Evolutionary conservation across 1,139 yeast genomes (phyloP).

Genomic region (Yamadazyma mexicana): DNA sequence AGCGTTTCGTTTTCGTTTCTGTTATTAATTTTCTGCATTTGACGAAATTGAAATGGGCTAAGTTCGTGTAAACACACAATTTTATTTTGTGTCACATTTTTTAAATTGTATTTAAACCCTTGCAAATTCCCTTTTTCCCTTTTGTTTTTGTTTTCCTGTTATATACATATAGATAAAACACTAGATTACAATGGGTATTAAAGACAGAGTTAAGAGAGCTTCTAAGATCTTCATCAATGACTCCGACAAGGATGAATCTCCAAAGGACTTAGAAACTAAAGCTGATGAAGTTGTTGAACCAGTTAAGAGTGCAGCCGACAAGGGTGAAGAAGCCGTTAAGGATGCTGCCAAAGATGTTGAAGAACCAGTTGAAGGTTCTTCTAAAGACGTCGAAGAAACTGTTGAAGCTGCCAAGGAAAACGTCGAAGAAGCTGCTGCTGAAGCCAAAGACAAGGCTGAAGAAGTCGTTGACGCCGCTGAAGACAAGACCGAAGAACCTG

Average conservation of each 20-base stretch:
- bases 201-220: conserved; percentile 48
- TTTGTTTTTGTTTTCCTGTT: conserved; percentile 1
- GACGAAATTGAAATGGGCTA: conserved; percentile 3
- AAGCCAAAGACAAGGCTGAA: conserved; percentile 6
- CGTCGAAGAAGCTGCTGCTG: conserved; percentile 6
- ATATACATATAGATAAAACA: background rate
- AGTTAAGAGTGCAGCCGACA: conserved; percentile 9
- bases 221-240: conserved; percentile 40
- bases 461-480: too few relatives aligned
- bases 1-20: too few relatives aligned
- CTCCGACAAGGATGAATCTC: conserved; percentile 27
- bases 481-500: conserved; percentile 16
- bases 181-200: conserved; percentile 37
- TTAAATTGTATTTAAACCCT: conserved; percentile 5
- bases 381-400: conserved; percentile 3
- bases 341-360: conserved; percentile 8
- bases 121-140: conserved; percentile 3
- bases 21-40: conserved; percentile 1
- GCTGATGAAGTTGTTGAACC: conserved; percentile 16
- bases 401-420: conserved; percentile 9
- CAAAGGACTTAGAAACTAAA: conserved; percentile 21
- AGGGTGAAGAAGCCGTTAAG: conserved; percentile 9
- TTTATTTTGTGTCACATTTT: background rate
- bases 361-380: conserved; percentile 1
- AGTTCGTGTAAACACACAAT: conserved; percentile 3